Base-by-base conservation (phyloP, 805 yeast species). In the Metschnikowia shivogae region DNA sequence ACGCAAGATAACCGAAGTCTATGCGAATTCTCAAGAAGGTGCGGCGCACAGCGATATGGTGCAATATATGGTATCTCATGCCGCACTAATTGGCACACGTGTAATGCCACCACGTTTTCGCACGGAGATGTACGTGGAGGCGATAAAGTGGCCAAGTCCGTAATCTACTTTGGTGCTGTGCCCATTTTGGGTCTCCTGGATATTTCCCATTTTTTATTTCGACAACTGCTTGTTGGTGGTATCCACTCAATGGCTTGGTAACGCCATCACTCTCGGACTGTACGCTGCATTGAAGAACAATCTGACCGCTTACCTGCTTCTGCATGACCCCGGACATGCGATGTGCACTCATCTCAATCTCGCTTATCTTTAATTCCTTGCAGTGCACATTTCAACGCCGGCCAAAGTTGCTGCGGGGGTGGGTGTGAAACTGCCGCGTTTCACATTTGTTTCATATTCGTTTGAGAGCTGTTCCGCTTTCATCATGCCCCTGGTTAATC, bases 41-140 rank as follows among this genome's bases (percentile, higher is more conserved):
- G 40, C 40, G 40, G 34, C 34, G 20, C 14, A 17, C 28, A 27
- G 34, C 11, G 39, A 37, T 29, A 32, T 30, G 20, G 27, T 19
- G 40, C 34, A 37, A 37, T 37, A 37, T 29, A 37, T 37, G 40
- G 19, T 27, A 11, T 35, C 29, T 24, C 32, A 33, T 20, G 32
- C 28, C 40, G 40, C 40, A 29, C 28, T 7, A 19, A 37, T 37
- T 37, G 34, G 40, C 40, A 37, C 40, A 37, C 40, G 40, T 37
- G 40, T 33, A 37, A 37, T 33, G 20, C 34, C 10, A 37, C 17
- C 40, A 37, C 40, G 40, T 37, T 37, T 37, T 37, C 40, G 40
- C 34, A 37, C 22, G n/a, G 34, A 12, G 19, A 20, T n/a, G 3
- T 3, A 12, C 28, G 32, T 31, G 13, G 7, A 12, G 14, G 14